Evolutionary conservation across 208 protist species (phyloP), one percentile per base, ranked within the genome.

Genomic region (Phytomonas francai): DNA sequence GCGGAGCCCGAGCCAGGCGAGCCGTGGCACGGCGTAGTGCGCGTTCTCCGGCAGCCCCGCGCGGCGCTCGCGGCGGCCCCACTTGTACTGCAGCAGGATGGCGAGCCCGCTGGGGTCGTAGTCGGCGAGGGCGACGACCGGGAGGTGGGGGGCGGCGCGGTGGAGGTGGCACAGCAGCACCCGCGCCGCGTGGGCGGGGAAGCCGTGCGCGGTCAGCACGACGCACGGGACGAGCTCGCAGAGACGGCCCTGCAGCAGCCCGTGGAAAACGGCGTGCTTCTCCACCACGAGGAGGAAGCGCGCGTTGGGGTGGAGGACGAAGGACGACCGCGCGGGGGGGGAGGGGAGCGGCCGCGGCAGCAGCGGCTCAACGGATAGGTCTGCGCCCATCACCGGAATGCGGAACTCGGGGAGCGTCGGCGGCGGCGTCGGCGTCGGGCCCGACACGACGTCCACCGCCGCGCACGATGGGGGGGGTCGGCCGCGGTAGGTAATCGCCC

Each of bases 211-310:
- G 12, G 87, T 95, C 11, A 95, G 68, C 60, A 95, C 67, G 36
- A 95, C 84, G 45, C 84, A 92, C 36, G 86, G 87, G 39, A 95
- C 60, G 3, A 63, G 64, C 0, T 76, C 73, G n/a, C 70, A 77
- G 5, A 91, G 68, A 12, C 74, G 65, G 32, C 87, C 83, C 25
- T 85, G 74, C 73, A 91, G 80, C 25, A 95, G 74, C 9, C 84
- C 79, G 33, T 77, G 75, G 49, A 90, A 93, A 3, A 93, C 79
- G 0, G 89, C 84, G 70, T 95, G 83, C 68, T 95, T 95, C 72
- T 95, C 86, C 8, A 95, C 73, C n/a, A 95, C 85, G 22, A 95
- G 30, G 61, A 95, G 85, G 31, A 73, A 85, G 49, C 86, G 83
- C 58, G 79, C 84, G 30, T 85, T 39, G 3, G 72, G 36, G 28